Evolutionary conservation across 1,139 yeast genomes (phyloP), one percentile per base, ranked within the genome.

Genomic region (Pichia sp.): DNA sequence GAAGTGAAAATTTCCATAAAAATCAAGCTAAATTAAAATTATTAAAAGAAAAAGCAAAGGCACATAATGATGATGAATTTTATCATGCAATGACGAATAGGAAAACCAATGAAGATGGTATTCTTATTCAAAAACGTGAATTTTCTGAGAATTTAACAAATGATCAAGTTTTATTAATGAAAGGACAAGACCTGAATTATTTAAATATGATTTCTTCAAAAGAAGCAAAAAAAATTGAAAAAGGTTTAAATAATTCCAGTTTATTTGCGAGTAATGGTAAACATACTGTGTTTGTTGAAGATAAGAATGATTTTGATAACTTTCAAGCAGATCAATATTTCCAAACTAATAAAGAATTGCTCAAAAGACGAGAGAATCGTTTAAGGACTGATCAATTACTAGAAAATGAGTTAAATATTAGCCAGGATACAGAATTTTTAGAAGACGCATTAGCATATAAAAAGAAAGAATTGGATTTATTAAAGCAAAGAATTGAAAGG

Each of bases 61-160:
- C 74, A 39, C 76, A 89, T 55, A 92, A 92, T 62, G 95, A 95
- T n/a, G 97, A 92, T 73, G 98, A 92, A 64, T 92, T 85, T 67
- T 87, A 89, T 65, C 96, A 87, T 76, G 92, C 87, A 23, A 92
- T 92, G 97, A 78, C 82, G 37, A 71, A 73, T 26, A 71, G 73
- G 50, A 73, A 71, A 55, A 80, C 95, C 4, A 95, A 86, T 54
- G 69, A 72, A 4, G 55, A 60, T 12, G 97, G 97, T 1, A 70
- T 85, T 12, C 61, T 83, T 42, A 64, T 85, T 10, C 66, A 81
- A 3, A 87, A 85, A 38, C 69, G 95, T 53, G 89, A 79, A 29
- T 39, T 49, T 35, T 76, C 73, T 37, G 85, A 80, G 52, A 68
- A 68, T 33, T 67, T 92, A 49, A 67, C 80, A 12, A 76, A 74